Evolutionary conservation across 2,329 filamentous ascomycete genomes (phyloP), one percentile per base, ranked within the genome.

Genomic region (Aspergillus quadrilineatus): DNA sequence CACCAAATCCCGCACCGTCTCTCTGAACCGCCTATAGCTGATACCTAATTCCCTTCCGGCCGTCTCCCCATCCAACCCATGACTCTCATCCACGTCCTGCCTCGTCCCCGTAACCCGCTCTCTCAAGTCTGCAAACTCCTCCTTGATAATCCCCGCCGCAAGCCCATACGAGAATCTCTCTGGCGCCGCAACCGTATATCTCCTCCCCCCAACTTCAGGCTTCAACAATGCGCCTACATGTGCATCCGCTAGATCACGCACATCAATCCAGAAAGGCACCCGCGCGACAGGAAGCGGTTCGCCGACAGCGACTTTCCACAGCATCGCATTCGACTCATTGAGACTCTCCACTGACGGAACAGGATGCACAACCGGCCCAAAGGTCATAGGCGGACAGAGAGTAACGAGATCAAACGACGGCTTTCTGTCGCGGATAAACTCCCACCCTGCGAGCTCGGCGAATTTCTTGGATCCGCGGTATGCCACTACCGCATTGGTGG

Each of bases 111-210:
- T 65, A 36, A 74, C 75, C 6, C 39, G 36, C 3, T 12, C 51
- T 1, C 22, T 26, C 28, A 54, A 41, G 28, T 37, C 47, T 12
- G n/a, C 42, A 17, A 61, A 58, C 34, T 56, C 44, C 37, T n/a
- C 43, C 7, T 6, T 10, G 3, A 62, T 56, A 37, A 62, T 54
- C 42, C 45, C 50, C 17, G 60, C 57, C 28, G 75, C 79, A 2
- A 76, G 46, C 0, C 68, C 73, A 61, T 80, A 81, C 0, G 76
- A 76, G 53, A 80, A 82, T 15, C 67, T 65, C 58, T 81, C 75
- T 0, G 75, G 72, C 0, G 75, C 69, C 0, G 73, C 71, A 15
- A 73, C 67, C 0, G 71, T 67, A 58, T 71, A 80, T 41, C 79
- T 62, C 58, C 73, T 60, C 36, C 60, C 60, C 2, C 57, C 53